Conservation (phyloP, 176 grass and related monocot species). For the Panicum miliaceum region DNA sequence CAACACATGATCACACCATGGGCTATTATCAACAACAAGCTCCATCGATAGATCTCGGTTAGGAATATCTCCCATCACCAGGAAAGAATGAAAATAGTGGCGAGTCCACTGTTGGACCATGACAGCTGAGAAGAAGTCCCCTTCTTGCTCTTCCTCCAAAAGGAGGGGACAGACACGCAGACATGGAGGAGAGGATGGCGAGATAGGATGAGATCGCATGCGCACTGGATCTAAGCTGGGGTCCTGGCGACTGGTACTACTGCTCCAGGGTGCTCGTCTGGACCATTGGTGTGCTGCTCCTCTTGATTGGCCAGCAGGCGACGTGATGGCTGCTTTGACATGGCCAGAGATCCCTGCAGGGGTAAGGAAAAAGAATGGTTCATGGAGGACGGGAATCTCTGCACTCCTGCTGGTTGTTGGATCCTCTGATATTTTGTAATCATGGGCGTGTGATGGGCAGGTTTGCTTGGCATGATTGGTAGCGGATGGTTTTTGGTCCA, state of each 20-base stretch:
- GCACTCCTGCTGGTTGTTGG: background rate
- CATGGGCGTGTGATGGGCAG: background rate
- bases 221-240: constrained; percentile 11
- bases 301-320: constrained; percentile 12
- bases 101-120: constrained; percentile 40
- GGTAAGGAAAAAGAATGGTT: constrained; percentile 43
- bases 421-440: constrained; percentile 14
- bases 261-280: constrained; percentile 22
- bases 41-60: background rate
- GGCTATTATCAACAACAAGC: background rate
- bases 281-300: constrained; percentile 31
- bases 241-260: background rate
- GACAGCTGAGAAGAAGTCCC: constrained; percentile 17
- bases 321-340: background rate
- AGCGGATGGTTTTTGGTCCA: background rate
- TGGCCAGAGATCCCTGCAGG: constrained; percentile 21
- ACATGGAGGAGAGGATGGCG: background rate
- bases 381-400: constrained; percentile 36
- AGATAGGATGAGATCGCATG: constrained; percentile 46
- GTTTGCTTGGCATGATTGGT: constrained; percentile 40
- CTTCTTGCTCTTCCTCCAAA: background rate
- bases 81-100: constrained; percentile 11
- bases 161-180: constrained; percentile 1
- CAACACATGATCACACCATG: constrained; percentile 21
- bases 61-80: constrained; percentile 30